Evolutionary conservation across 306 rosid genomes (phyloP), one percentile per base, ranked within the genome.

Genomic region (Cicer cuneatum): DNA sequence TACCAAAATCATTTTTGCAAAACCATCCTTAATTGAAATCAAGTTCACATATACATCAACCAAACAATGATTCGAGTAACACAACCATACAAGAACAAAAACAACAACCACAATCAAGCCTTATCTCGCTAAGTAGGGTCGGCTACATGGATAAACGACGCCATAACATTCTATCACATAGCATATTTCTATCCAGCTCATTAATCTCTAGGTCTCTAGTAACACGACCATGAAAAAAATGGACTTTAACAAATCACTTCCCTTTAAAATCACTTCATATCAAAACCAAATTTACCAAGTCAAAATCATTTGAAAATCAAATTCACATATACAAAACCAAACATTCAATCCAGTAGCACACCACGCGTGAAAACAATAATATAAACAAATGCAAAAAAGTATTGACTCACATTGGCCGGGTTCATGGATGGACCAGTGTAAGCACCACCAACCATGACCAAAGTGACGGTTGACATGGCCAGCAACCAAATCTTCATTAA

Each of bases 391-490:
- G 39, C 39, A 11, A 49, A n/a, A 38, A 52, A 60, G 45, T 52
- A 21, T 37, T n/a, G 42, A 77, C 98, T 88, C 64, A 92, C 96
- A 49, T 93, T 90, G 80, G 93, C 95, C 11, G 98, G 98, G 75
- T 93, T 93, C 97, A 93, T 90, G 76, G 98, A 83, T 54, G 98
- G 98, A 7, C 97, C 95, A 0, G 98, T 87, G 80, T 83, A 93
- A 37, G 84, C 59, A 62, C 97, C 83, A 56, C 97, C 98, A 0
- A 74, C 15, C 72, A 89, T 81, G 13, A 93, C 83, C 75, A 90
- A 38, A 1, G 80, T 45, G 7, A 89, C 92, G 0, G 98, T 89
- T 8, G 82, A 71, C 21, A 84, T 45, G 8, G 97, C 87, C 24
- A 93, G 69, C 53, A 90, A 83, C 92, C 86, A 90, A 41, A 75